Percentiles rank a stretch among this genome's conserved stretches.
phyloP scores from a whole-genome alignment of 164 flowering plant species.

The Malania oleifera region DNA sequence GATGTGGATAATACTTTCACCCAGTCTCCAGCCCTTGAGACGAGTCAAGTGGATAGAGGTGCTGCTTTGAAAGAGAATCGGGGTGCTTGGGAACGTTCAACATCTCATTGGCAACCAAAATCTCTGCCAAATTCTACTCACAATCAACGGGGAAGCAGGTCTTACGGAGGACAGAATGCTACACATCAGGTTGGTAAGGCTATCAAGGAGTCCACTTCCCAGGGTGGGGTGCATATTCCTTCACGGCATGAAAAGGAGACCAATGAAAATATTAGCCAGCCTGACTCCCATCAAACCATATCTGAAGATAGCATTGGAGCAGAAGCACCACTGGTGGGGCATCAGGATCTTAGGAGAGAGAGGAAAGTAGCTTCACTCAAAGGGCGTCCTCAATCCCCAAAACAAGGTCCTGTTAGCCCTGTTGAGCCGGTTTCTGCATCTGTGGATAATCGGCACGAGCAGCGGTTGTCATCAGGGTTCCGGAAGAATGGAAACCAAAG shows the following conservation, averaged over 20 bases:
- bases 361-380: constrained; percentile 29
- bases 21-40: constrained; percentile 26
- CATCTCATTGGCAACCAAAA: constrained; percentile 88
- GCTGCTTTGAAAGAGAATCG: constrained; percentile 35
- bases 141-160: constrained; percentile 35
- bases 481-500: constrained; percentile 49
- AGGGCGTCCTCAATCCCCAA: constrained; percentile 31
- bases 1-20: constrained; percentile 18
- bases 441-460: constrained; percentile 30
- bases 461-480: constrained; percentile 32
- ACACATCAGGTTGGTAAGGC: constrained; percentile 21
- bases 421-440: constrained; percentile 27
- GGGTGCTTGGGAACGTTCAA: constrained; percentile 31
- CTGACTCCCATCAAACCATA: constrained; percentile 19
- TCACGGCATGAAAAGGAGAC: constrained; percentile 15
- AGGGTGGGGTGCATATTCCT: constrained; percentile 12
- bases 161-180: constrained; percentile 27
- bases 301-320: constrained; percentile 17
- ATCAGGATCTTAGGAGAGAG: constrained; percentile 36
- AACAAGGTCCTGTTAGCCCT: constrained; percentile 17
- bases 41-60: constrained; percentile 34
- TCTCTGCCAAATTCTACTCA: constrained; percentile 28
- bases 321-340: constrained; percentile 18
- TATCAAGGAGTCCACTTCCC: constrained; percentile 28
- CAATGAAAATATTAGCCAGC: constrained; percentile 12